Evolutionary conservation across 768 basidiomycete genomes (phyloP), one percentile per base, ranked within the genome.

Genomic region (Lentinula edodes): DNA sequence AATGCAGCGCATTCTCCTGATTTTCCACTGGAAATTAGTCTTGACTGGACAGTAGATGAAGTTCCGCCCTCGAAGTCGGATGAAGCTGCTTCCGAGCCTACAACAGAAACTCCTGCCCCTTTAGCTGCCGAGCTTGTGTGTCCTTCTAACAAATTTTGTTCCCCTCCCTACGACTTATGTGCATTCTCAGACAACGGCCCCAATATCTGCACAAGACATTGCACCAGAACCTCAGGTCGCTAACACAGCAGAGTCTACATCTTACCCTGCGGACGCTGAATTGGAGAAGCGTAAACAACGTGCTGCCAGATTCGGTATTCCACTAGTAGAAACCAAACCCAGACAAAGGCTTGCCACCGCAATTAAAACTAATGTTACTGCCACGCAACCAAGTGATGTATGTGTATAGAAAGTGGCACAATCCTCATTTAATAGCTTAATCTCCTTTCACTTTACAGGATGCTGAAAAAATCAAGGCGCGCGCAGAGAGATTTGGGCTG

Each of bases 281-380:
- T 71, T 78, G 9, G 85, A 81, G 64, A 86, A 78, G 66, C 83
- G 85, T 58, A 83, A 75, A 68, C 75, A 78, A 46, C 83, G 89
- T 45, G 88, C 88, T 5, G 85, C 77, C 16, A 83, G 89, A n/a
- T 90, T 90, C 65, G 86, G 86, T 36, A 84, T 87, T n/a, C 81
- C 86, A 3, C 67, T 87, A 7, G 81, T 87, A 8, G 77, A 81
- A 32, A 61, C 74, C 63, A 70, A 72, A 52, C 70, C 71, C 10
- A 43, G 65, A 18, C 66, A 67, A 43, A 60, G 62, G 36, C 62
- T 70, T 63, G 63, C 64, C 62, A 18, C 45, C 69, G 51, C 51
- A 5, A 32, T 63, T 53, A 48, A 56, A 50, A 23, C 63, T 2
- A 20, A 46, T 3, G n/a, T 9, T 5, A 6, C 43, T 8, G 7